Percentiles rank a stretch among this genome's conserved stretches.
Conservation (phyloP, 2,329 filamentous ascomycete genomes). For the Epichloe bromicola region DNA sequence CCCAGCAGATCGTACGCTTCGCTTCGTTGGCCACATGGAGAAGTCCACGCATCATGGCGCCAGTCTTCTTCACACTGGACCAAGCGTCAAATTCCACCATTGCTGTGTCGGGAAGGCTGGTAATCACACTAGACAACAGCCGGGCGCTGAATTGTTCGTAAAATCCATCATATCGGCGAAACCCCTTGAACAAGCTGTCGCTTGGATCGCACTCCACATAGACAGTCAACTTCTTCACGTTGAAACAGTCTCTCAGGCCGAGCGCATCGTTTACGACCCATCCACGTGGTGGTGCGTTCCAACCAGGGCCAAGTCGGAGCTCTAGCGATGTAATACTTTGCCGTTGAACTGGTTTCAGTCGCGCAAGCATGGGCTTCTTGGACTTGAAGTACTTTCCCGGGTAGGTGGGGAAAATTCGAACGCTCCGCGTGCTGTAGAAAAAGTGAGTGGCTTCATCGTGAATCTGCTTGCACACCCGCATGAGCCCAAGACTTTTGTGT, state of each 20-base stretch:
- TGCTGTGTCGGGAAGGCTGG: slow-evolving; percentile 40
- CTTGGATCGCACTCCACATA: slow-evolving; percentile 64
- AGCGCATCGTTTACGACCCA: slow-evolving; percentile 56
- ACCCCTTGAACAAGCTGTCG: slow-evolving; percentile 53
- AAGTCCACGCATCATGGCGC: slow-evolving; percentile 50
- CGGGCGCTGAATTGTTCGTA: slow-evolving; percentile 54
- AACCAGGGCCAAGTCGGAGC: slow-evolving; percentile 60
- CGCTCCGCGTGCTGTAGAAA: slow-evolving; percentile 50
- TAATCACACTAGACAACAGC: slow-evolving; percentile 44
- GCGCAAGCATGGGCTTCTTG: slow-evolving; percentile 56
- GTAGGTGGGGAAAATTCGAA: slow-evolving; percentile 54
- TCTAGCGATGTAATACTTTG: slow-evolving; percentile 50
- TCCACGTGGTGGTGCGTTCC: slow-evolving; percentile 53
- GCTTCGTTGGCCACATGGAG: slow-evolving; percentile 36
- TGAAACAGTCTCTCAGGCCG: slow-evolving; percentile 48
- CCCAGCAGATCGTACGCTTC: slow-evolving; percentile 49
- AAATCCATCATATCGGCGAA: slow-evolving; percentile 50
- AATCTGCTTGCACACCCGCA: slow-evolving; percentile 47
- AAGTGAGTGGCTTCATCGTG: slow-evolving; percentile 50
- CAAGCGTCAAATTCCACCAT: slow-evolving; percentile 59
- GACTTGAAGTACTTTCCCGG: slow-evolving; percentile 57
- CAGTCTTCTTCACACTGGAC: slow-evolving; percentile 48
- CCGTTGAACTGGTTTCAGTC: slow-evolving; percentile 48
- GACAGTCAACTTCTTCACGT: slow-evolving; percentile 46
- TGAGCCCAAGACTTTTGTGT: slow-evolving; percentile 43